These are phyloP conservation scores for Penicillium aurantiogriseum DNA, from an alignment of 2,329 filamentous ascomycete genomes.

Conservation along the genomic window DNA sequence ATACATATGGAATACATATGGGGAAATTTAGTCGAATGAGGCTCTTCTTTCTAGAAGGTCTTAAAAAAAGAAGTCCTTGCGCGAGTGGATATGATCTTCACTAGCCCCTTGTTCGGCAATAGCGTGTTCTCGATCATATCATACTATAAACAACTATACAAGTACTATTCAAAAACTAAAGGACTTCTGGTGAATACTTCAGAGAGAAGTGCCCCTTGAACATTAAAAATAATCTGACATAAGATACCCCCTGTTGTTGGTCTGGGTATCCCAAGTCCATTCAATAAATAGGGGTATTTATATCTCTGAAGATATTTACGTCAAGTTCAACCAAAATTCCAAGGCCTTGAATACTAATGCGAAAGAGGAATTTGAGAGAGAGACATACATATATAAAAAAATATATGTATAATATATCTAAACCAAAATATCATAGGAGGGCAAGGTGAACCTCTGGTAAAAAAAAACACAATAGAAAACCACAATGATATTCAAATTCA, in stretches of 20 bases:
- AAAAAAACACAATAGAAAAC: background rate
- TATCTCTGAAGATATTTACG: background rate
- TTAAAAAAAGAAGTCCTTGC: background rate
- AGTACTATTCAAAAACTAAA: background rate
- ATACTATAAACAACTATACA: background rate
- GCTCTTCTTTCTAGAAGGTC: conserved; percentile 1
- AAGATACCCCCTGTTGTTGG: background rate
- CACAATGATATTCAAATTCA: background rate
- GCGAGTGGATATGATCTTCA: conserved; percentile 10
- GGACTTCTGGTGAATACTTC: background rate
- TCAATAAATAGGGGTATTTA: background rate
- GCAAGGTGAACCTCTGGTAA: too few species aligned
- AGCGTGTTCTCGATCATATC: background rate
- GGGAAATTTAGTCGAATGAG: background rate
- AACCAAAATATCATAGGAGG: too few species aligned
- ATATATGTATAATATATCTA: too few species aligned
- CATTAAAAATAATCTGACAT: background rate
- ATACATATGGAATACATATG: too few species aligned
- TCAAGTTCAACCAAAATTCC: background rate
- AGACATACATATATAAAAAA: too few species aligned
- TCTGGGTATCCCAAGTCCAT: background rate
- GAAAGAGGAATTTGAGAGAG: background rate
- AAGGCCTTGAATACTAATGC: background rate
- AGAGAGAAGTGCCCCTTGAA: background rate
- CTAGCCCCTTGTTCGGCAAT: conserved; percentile 2